Evolutionary conservation across 768 basidiomycete genomes (phyloP).

Genomic region (Rossbeevera mucosa): DNA sequence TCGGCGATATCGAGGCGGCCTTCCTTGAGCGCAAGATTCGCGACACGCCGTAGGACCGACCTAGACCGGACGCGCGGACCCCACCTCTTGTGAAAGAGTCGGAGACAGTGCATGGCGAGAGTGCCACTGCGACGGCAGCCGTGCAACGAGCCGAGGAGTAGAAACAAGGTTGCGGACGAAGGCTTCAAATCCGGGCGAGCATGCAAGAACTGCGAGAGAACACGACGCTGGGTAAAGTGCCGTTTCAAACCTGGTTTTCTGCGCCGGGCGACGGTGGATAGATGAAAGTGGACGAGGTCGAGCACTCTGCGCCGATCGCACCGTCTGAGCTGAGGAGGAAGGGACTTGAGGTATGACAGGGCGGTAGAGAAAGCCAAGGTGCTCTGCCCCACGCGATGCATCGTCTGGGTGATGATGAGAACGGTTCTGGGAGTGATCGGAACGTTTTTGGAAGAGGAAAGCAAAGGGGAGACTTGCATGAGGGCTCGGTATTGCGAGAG

Average conservation of each 20-base stretch:
- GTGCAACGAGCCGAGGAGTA: constrained; percentile 52
- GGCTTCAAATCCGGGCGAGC: constrained; percentile 50
- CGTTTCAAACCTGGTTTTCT: constrained; percentile 37
- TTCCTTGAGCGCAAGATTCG: constrained; percentile 59
- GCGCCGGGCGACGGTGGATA: constrained; percentile 37
- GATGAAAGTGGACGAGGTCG: constrained; percentile 44
- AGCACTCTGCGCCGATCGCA: constrained; percentile 37
- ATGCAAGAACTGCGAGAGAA: constrained; percentile 41
- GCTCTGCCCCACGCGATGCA: constrained; percentile 40
- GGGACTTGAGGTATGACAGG: constrained; percentile 42
- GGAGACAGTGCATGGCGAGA: constrained; percentile 43
- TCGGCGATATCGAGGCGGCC: constrained; percentile 49
- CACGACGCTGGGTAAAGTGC: constrained; percentile 42
- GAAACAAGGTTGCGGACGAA: constrained; percentile 53
- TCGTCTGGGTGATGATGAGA: constrained; percentile 40
- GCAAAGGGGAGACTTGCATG: constrained; percentile 39
- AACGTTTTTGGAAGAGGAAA: constrained; percentile 31
- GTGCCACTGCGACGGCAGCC: constrained; percentile 50
- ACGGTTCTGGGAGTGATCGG: constrained; percentile 41
- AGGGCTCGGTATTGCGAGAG: constrained; percentile 34
- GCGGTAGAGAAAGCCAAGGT: constrained; percentile 43
- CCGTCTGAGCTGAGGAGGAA: constrained; percentile 41
- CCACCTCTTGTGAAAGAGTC: constrained; percentile 49
- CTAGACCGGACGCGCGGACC: constrained; percentile 52
- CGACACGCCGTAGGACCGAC: constrained; percentile 56